Percentiles rank a stretch among this genome's conserved stretches.
Conservation (phyloP, 2,329 filamentous ascomycete species). For the Colletotrichum cereale region DNA sequence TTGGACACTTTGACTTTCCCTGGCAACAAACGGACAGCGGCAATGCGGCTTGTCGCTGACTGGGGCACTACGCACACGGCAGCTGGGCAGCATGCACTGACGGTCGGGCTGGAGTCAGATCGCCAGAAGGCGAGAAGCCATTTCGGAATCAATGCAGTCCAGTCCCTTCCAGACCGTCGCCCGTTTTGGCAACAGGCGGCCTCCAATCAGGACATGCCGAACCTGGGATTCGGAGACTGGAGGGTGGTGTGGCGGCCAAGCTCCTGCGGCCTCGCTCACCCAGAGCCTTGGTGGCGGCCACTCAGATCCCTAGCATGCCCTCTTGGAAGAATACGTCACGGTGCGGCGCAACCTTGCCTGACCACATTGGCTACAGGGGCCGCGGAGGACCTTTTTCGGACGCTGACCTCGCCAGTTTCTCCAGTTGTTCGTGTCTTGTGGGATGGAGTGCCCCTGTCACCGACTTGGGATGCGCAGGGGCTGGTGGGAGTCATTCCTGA, state of each 20-base stretch:
- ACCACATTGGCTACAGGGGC: slow-evolving; percentile 30
- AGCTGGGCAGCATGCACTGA: slow-evolving; percentile 29
- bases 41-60: slow-evolving; percentile 18
- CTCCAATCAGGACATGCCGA: slow-evolving; percentile 40
- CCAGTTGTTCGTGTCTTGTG: slow-evolving; percentile 2
- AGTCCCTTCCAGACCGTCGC: slow-evolving; percentile 23
- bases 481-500: slow-evolving; percentile 14
- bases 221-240: slow-evolving; percentile 36
- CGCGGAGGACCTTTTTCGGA: slow-evolving; percentile 12
- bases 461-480: slow-evolving; percentile 17
- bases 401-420: slow-evolving; percentile 11
- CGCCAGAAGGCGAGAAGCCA: slow-evolving; percentile 20
- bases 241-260: slow-evolving; percentile 10
- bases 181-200: slow-evolving; percentile 36
- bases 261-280: slow-evolving; percentile 28
- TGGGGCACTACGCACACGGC: slow-evolving; percentile 9
- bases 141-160: slow-evolving; percentile 5
- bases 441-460: slow-evolving; percentile 18
- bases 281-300: slow-evolving; percentile 38
- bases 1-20: not conserved
- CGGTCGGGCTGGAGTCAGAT: slow-evolving; percentile 20
- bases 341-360: slow-evolving; percentile 37
- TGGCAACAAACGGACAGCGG: slow-evolving; percentile 27
- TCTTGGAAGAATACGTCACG: slow-evolving; percentile 36
- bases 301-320: slow-evolving; percentile 34